Conservation (phyloP, 176 grass and related monocot genomes). For the Lolium multiflorum region DNA sequence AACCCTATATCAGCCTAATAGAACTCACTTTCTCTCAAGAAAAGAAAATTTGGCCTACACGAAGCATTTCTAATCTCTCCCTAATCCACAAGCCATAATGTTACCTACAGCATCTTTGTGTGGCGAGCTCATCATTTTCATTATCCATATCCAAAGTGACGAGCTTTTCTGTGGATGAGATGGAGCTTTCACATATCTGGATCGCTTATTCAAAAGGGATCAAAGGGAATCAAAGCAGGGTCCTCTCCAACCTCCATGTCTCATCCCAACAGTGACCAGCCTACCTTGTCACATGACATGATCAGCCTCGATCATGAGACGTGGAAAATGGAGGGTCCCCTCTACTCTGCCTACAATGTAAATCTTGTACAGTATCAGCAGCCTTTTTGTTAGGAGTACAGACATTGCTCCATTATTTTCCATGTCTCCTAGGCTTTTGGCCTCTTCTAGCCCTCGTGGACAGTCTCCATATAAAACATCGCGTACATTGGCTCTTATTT, state of each 20-base stretch:
- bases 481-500: no score
- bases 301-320: not conserved
- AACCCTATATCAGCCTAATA: not conserved
- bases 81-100: not conserved
- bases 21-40: not conserved
- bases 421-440: conserved; percentile 27
- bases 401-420: conserved; percentile 42
- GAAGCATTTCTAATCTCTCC: not conserved
- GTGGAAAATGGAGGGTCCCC: not conserved
- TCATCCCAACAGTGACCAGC: not conserved
- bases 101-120: not conserved
- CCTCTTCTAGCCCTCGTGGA: conserved; percentile 4
- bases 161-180: conserved; percentile 6
- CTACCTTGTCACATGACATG: not conserved
- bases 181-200: conserved; percentile 37
- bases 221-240: conserved; percentile 16
- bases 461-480: conserved; percentile 11
- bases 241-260: not conserved
- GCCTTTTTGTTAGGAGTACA: conserved; percentile 43
- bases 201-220: conserved; percentile 32
- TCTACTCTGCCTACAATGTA: conserved; percentile 5
- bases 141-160: conserved; percentile 5
- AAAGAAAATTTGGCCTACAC: not conserved
- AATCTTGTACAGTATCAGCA: conserved; percentile 29
- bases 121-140: conserved; percentile 23